Evolutionary conservation across 805 yeast species (phyloP), one percentile per base, ranked within the genome.

Genomic region (Schwanniomyces vanrijiae): DNA sequence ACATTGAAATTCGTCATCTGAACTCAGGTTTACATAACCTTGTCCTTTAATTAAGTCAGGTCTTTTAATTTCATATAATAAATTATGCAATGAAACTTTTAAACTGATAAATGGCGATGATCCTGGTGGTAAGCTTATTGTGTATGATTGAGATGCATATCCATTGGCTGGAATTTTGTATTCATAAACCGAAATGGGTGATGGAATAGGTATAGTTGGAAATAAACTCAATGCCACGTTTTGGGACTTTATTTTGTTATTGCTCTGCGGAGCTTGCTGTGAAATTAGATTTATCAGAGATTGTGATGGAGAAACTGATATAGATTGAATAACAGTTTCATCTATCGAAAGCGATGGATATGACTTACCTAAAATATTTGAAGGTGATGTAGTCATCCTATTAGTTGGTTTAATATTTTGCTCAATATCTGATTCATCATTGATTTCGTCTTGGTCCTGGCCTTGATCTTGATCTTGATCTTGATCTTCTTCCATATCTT

Each of bases 1-100:
- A 51, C 72, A 71, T 59, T 69, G 74, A 53, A 73, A 73, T 21
- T 71, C 76, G 26, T 72, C 77, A 43, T 69, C 72, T 9, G 71
- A 60, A 5, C 66, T 54, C 54, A 62, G 63, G 45, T 60, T 65
- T 24, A 65, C 55, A 43, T 47, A 53, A 0, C 68, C 67, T 13
- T 60, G 69, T 2, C 74, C 74, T 31, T 59, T 62, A 1, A 61
- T 50, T 45, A 70, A 58, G 40, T 68, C 73, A 11, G 58, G 59
- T 21, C 59, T 60, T 46, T 68, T 70, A 34, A 66, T 49, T 14
- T 59, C 55, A 52, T 64, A 60, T 24, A 73, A 54, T 37, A 65
- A 46, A 40, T 59, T 58, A 50, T 73, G 77, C 49, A 73, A 62
- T 11, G 63, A 55, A 14, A 69, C 63, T 50, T 64, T 68, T 47